Evolutionary conservation across 345 rosid species (phyloP), one percentile per base, ranked within the genome.

Genomic region (Anacardium occidentale): DNA sequence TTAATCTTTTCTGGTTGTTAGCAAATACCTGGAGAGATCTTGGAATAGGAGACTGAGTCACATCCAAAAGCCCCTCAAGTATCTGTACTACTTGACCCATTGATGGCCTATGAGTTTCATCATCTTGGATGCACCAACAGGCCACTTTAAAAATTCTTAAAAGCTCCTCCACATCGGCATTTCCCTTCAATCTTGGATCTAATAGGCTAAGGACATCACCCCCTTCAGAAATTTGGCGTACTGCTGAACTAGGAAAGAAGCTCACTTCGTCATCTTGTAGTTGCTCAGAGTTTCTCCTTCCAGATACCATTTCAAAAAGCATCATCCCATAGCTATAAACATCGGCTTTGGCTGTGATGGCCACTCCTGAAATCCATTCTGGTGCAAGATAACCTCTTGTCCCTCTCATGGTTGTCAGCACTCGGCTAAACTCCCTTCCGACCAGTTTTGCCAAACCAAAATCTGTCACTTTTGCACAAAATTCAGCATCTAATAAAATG

Each of bases 271-370:
- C 88, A 55, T 86, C 80, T 60, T 74, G 86, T 5, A 82, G 72
- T 47, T 72, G 83, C 75, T 86, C 87, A 0, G 88, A 75, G 83
- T 90, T 92, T 68, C 96, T 87, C 81, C 87, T 87, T 59, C 96
- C 96, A 0, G 92, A 88, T 24, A 90, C 81, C 60, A 86, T 10
- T 78, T 92, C 98, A 12, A 89, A 87, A 18, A 92, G 79, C 91
- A 90, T 86, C 96, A 92, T 90, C 11, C 98, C 98, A 10, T 85
- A 90, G 80, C 98, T 92, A 71, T 87, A 92, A 44, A 90, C 98
- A 71, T 92, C 96, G 0, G 96, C 96, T 72, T 92, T 90, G 13
- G 91, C 83, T 9, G 92, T 90, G 52, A 90, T 76, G 15, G 96
- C 88, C n/a, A 86, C 90, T 51, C 94, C 93, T 2, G 96, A 92